These are phyloP conservation scores for Ocimum tenuiflorum DNA, from an alignment of 257 asterid species.

Conservation along the genomic window DNA sequence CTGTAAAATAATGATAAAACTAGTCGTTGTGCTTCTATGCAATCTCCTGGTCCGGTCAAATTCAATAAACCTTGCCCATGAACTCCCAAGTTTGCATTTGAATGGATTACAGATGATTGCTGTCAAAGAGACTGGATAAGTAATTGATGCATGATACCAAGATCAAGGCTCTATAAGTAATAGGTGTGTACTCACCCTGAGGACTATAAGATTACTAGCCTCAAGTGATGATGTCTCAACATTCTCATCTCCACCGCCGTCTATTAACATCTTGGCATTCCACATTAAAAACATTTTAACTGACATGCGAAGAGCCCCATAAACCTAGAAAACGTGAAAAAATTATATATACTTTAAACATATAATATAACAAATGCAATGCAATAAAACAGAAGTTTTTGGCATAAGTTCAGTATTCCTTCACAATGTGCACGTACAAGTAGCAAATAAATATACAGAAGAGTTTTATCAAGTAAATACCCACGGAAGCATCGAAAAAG, in stretches of 20 bases:
- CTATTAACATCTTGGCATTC: constrained; percentile 87
- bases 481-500: neutral
- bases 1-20: constrained; percentile 86
- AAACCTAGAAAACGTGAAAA: constrained; percentile 54
- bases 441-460: neutral
- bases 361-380: neutral
- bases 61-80: constrained; percentile 93
- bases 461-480: neutral
- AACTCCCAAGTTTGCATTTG: constrained; percentile 92
- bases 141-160: constrained; percentile 4
- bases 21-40: constrained; percentile 88
- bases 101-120: constrained; percentile 86
- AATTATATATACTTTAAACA: neutral
- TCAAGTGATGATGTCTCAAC: constrained; percentile 93
- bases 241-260: constrained; percentile 97
- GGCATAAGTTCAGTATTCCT: neutral
- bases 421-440: constrained; percentile 10
- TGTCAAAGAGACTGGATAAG: constrained; percentile 26
- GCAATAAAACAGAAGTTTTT: neutral
- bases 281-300: constrained; percentile 97
- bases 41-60: constrained; percentile 92
- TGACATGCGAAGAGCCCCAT: constrained; percentile 99
- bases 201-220: constrained; percentile 97
- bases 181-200: constrained; percentile 59
- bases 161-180: constrained; percentile 15